Conservation (phyloP, 1,284 basidiomycete genomes). For the Cystobasidium pallidum region DNA sequence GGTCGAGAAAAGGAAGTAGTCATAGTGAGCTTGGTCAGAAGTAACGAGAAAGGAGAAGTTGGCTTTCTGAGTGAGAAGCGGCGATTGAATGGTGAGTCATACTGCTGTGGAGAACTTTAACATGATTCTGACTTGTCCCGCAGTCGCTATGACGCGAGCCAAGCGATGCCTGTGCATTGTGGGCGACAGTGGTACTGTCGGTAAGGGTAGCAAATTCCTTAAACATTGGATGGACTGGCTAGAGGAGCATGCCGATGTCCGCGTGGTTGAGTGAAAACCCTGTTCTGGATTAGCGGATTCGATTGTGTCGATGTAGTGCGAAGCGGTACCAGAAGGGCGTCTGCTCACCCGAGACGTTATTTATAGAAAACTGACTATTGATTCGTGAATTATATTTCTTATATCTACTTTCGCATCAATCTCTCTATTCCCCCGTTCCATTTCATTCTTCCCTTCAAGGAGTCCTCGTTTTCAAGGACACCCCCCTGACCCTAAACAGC, state of each 20-base stretch:
- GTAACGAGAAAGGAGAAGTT: slow-evolving; percentile 79
- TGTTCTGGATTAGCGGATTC: too few species aligned
- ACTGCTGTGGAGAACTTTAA: background rate
- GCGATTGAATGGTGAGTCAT: slow-evolving; percentile 73
- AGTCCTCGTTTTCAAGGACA: too few species aligned
- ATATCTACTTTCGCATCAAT: too few species aligned
- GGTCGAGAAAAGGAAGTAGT: slow-evolving; percentile 83
- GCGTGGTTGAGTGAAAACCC: slow-evolving; percentile 59
- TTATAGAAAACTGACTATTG: too few species aligned
- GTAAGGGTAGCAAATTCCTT: slow-evolving; percentile 77
- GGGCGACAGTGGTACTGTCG: slow-evolving; percentile 85
- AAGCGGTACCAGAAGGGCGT: too few species aligned
- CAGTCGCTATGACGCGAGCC: slow-evolving; percentile 89
- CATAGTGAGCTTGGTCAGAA: slow-evolving; percentile 83
- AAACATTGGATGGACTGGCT: slow-evolving; percentile 89
- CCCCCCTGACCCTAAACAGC: too few species aligned
- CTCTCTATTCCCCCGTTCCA: too few species aligned
- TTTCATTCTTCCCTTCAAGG: too few species aligned
- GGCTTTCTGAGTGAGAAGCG: slow-evolving; percentile 90
- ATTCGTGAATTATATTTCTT: too few species aligned
- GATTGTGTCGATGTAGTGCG: too few species aligned
- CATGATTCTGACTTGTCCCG: background rate
- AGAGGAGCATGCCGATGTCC: slow-evolving; percentile 83
- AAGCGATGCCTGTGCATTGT: slow-evolving; percentile 85
- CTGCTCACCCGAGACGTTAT: too few species aligned